Percentiles rank a stretch among this genome's conserved stretches.
These are phyloP conservation scores for Nicotiana undulata DNA, from an alignment of 257 asterid species.

Conservation along the genomic window DNA sequence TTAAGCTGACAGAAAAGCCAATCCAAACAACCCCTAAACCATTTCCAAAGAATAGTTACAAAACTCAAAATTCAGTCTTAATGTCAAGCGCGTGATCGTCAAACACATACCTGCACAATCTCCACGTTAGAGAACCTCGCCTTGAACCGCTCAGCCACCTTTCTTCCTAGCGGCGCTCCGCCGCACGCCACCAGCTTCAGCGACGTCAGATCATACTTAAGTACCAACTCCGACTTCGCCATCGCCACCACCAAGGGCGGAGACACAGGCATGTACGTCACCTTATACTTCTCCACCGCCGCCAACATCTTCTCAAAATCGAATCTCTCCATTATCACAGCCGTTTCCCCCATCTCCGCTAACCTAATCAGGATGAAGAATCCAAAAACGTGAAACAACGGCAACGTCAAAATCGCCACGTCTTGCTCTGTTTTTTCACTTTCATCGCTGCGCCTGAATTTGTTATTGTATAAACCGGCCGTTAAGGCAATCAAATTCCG, in stretches of 20 bases:
- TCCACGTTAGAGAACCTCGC: constrained; percentile 52
- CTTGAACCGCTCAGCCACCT: constrained; percentile 49
- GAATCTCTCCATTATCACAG: constrained; percentile 51
- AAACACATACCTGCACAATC: constrained; percentile 51
- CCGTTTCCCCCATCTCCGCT: constrained; percentile 56
- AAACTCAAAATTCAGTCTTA: too few species aligned
- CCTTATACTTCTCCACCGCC: constrained; percentile 57
- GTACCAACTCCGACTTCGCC: constrained; percentile 67
- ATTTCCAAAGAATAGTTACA: neutral
- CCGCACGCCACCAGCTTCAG: constrained; percentile 59
- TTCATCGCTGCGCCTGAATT: neutral
- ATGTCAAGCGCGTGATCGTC: neutral
- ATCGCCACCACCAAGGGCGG: constrained; percentile 89
- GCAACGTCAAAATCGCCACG: constrained; percentile 53
- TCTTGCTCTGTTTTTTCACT: neutral
- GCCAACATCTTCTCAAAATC: constrained; percentile 68
- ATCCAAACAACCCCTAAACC: too few species aligned
- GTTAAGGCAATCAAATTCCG: constrained; percentile 54
- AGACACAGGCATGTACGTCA: constrained; percentile 63
- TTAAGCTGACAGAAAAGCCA: too few species aligned
- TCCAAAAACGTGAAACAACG: constrained; percentile 84
- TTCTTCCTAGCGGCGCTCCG: constrained; percentile 93
- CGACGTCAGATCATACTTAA: constrained; percentile 60
- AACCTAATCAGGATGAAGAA: constrained; percentile 67
- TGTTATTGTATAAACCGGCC: constrained; percentile 34